Conservation (phyloP, 1,139 yeast genomes). For the Debaryomyces coudertii region DNA sequence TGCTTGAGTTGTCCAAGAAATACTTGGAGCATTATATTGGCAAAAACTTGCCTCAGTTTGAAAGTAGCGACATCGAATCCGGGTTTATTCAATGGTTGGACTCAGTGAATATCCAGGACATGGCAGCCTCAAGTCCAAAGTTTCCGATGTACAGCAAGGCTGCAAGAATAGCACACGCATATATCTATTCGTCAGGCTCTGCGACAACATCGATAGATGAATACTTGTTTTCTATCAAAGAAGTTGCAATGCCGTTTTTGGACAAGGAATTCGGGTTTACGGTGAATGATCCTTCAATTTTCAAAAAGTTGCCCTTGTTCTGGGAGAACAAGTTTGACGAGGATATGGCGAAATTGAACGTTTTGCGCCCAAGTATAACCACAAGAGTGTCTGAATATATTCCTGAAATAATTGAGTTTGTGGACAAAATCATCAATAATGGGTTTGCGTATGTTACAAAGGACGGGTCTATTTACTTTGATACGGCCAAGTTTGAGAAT, state of each 20-base stretch:
- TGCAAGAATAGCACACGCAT: conserved; percentile 53
- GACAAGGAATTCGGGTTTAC: conserved; percentile 74
- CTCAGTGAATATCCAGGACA: conserved; percentile 50
- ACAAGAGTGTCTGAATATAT: conserved; percentile 97
- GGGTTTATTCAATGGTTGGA: conserved; percentile 57
- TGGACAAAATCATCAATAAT: conserved; percentile 68
- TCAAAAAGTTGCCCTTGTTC: conserved; percentile 78
- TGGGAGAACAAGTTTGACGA: conserved; percentile 87
- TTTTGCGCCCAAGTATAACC: conserved; percentile 78
- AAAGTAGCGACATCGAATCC: conserved; percentile 25
- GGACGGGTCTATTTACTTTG: conserved; percentile 95
- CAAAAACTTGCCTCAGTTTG: conserved; percentile 58
- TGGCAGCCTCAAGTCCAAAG: conserved; percentile 68
- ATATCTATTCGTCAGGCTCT: conserved; percentile 29
- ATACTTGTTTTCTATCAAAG: conserved; percentile 60
- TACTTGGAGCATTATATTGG: conserved; percentile 54
- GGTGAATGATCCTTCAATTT: conserved; percentile 83
- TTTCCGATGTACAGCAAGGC: conserved; percentile 84
- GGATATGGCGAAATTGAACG: conserved; percentile 86
- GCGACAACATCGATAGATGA: conserved; percentile 24
- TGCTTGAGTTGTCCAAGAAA: conserved; percentile 40
- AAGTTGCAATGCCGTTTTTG: conserved; percentile 71
- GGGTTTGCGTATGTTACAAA: conserved; percentile 83
- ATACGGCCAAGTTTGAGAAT: conserved; percentile 78
- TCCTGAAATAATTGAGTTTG: conserved; percentile 85